These are phyloP conservation scores for Adansonia grandidieri DNA, from an alignment of 441 rosid species.

Conservation along the genomic window DNA sequence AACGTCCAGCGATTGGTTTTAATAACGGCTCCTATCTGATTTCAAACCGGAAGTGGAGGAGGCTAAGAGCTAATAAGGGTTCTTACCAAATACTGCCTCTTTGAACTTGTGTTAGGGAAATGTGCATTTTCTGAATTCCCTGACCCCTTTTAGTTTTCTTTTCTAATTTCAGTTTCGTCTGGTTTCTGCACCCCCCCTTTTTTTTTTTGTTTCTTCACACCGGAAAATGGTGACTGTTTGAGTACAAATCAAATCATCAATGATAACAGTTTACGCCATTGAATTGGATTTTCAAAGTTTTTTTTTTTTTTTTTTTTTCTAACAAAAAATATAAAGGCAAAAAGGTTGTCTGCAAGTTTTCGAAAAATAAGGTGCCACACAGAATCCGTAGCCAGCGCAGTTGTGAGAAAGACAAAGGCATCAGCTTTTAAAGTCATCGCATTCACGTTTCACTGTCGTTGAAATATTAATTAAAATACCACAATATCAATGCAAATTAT, in stretches of 20 bases:
- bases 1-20: neutral
- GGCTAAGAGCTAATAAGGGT: too few relatives aligned
- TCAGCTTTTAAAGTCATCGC: neutral
- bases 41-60: too few relatives aligned
- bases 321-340: neutral
- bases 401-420: neutral
- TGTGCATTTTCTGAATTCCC: neutral
- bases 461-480: neutral
- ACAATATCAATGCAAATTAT: neutral
- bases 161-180: neutral
- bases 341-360: neutral
- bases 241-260: neutral
- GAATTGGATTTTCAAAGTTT: neutral
- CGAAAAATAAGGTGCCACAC: neutral
- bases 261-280: neutral
- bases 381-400: neutral
- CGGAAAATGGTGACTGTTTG: neutral
- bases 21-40: neutral
- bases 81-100: neutral
- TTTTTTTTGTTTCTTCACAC: too few relatives aligned
- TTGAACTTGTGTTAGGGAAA: neutral
- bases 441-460: neutral
- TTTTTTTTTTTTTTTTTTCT: neutral
- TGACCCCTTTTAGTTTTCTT: neutral
- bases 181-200: too few relatives aligned